Evolutionary conservation across 2,329 filamentous ascomycete genomes (phyloP).

Genomic region (Sarocladium strictum): DNA sequence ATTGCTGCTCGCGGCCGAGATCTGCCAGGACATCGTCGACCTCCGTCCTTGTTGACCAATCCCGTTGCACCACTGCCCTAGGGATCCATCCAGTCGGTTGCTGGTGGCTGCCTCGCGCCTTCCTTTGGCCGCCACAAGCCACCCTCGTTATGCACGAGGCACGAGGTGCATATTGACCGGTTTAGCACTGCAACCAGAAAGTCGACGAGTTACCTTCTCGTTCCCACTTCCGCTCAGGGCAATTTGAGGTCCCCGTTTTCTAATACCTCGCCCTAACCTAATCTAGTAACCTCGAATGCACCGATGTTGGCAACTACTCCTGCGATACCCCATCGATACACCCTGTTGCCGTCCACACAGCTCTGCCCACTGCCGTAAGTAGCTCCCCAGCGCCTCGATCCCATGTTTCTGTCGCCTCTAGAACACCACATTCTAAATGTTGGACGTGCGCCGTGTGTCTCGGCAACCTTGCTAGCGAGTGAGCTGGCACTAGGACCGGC

Average conservation of each 20-base stretch:
- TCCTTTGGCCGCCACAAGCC: background rate
- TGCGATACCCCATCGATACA: background rate
- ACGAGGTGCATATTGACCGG: slow-evolving; percentile 2
- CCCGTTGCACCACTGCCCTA: background rate
- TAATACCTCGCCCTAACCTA: background rate
- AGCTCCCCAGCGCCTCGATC: background rate
- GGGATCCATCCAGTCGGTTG: background rate
- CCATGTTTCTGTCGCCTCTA: background rate
- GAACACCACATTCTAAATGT: background rate
- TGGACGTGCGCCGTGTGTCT: background rate
- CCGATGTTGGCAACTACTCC: background rate
- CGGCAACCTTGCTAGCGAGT: background rate
- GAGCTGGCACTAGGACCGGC: background rate
- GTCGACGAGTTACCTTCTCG: background rate
- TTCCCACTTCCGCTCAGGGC: background rate
- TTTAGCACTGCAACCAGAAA: slow-evolving; percentile 3
- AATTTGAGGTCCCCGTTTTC: background rate
- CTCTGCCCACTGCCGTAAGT: background rate
- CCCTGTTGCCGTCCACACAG: background rate
- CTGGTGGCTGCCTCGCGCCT: background rate
- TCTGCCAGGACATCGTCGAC: background rate
- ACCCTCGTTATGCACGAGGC: background rate
- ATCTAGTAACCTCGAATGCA: background rate
- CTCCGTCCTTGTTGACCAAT: background rate
- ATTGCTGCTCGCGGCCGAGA: background rate